Percentiles rank a stretch among this genome's conserved stretches.
Conservation (phyloP, 2,329 filamentous ascomycete genomes). For the Aspergillus tubingensis region DNA sequence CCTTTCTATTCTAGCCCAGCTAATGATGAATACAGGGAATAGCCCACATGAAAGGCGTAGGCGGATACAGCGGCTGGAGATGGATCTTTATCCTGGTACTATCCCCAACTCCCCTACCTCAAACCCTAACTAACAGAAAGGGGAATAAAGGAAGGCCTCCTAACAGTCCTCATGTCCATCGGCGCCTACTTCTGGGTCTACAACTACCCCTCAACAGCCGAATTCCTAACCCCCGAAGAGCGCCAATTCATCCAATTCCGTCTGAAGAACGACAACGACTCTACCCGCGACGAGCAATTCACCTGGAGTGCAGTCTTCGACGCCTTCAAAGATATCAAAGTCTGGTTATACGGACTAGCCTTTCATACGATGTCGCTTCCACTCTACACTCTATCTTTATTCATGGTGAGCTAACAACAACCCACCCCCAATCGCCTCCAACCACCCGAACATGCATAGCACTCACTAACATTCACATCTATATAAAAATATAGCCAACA, state of each 20-base stretch:
- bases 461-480: too few species aligned
- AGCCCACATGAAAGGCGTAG: conserved; percentile 49
- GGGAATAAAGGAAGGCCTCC: conserved; percentile 60
- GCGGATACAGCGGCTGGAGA: conserved; percentile 58
- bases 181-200: conserved; percentile 44
- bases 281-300: conserved; percentile 68
- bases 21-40: conserved; percentile 41
- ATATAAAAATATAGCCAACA: conserved; percentile 31
- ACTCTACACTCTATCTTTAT: conserved; percentile 43
- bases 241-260: conserved; percentile 62
- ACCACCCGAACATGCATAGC: too few species aligned
- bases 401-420: conserved; percentile 28
- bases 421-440: background rate
- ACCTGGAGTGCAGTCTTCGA: conserved; percentile 65
- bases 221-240: conserved; percentile 51
- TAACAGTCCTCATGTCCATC: conserved; percentile 61
- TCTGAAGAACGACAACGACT: conserved; percentile 68
- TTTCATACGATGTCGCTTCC: conserved; percentile 74
- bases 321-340: conserved; percentile 68
- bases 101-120: too few species aligned
- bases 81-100: conserved; percentile 64
- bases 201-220: conserved; percentile 46
- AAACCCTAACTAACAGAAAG: too few species aligned
- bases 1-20: too few species aligned
- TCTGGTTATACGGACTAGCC: conserved; percentile 70